These are phyloP conservation scores for Tephrocybe rancida DNA, from an alignment of 768 basidiomycete genomes.

Conservation along the genomic window DNA sequence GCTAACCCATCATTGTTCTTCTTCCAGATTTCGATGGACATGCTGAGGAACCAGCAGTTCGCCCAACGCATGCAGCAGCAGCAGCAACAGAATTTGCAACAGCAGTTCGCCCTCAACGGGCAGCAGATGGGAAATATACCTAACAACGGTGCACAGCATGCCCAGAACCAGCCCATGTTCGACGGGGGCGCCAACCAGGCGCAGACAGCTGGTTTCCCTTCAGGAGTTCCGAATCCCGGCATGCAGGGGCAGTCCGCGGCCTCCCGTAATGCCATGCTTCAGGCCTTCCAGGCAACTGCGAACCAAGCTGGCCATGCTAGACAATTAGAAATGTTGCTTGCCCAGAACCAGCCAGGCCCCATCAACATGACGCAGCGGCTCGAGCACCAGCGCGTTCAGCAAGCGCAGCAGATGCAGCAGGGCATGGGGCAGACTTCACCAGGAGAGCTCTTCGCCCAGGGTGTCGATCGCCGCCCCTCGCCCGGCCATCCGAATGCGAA, in stretches of 20 bases:
- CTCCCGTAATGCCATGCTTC: slow-evolving; percentile 40
- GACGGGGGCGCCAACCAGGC: slow-evolving; percentile 33
- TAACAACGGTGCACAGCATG: slow-evolving; percentile 30
- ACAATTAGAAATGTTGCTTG: slow-evolving; percentile 51
- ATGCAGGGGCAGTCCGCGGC: slow-evolving; percentile 20
- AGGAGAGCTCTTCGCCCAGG: slow-evolving; percentile 53
- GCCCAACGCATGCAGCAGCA: slow-evolving; percentile 41
- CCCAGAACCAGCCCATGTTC: slow-evolving; percentile 28
- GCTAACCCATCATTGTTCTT: slow-evolving; percentile 22
- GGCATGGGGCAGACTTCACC: slow-evolving; percentile 40
- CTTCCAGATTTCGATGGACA: slow-evolving; percentile 40
- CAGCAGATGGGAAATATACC: slow-evolving; percentile 38
- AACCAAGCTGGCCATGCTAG: slow-evolving; percentile 31
- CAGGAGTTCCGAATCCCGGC: slow-evolving; percentile 34
- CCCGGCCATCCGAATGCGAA: slow-evolving; percentile 45
- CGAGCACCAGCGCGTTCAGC: slow-evolving; percentile 22
- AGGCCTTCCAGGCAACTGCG: slow-evolving; percentile 31
- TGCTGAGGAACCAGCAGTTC: slow-evolving; percentile 42
- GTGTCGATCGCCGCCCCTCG: slow-evolving; percentile 50
- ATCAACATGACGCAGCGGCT: slow-evolving; percentile 32
- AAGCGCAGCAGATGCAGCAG: too few species aligned
- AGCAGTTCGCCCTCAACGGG: slow-evolving; percentile 42
- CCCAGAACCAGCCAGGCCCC: slow-evolving; percentile 42
- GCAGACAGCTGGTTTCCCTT: slow-evolving; percentile 37
- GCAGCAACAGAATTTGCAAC: slow-evolving; percentile 37